These are phyloP conservation scores for Clonostachys chloroleuca DNA, from an alignment of 2,329 filamentous ascomycete genomes.

Conservation along the genomic window DNA sequence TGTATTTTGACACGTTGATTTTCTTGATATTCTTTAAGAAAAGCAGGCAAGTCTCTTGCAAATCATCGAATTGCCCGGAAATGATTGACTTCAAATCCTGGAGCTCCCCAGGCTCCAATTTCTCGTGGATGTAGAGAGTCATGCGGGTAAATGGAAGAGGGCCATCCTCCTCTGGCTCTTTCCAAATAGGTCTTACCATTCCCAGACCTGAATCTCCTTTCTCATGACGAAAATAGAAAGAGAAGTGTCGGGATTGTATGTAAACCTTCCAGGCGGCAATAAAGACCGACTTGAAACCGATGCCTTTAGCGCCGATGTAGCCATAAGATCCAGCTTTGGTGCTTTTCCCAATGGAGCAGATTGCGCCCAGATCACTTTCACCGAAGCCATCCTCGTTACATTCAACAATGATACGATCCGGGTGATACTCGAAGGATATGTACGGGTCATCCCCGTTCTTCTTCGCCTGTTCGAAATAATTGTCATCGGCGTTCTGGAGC, in stretches of 20 bases:
- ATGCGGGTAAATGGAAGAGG: slow-evolving; percentile 21
- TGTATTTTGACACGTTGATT: slow-evolving; percentile 23
- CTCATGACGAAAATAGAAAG: slow-evolving; percentile 35
- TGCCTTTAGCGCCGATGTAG: slow-evolving; percentile 40
- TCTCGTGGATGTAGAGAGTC: slow-evolving; percentile 26
- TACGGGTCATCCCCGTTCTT: slow-evolving; percentile 35
- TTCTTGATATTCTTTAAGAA: slow-evolving; percentile 33
- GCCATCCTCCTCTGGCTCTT: slow-evolving; percentile 11
- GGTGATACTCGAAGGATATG: slow-evolving; percentile 23
- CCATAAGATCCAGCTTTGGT: slow-evolving; percentile 29
- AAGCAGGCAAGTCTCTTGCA: slow-evolving; percentile 31
- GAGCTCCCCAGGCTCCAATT: slow-evolving; percentile 7
- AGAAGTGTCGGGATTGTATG: slow-evolving; percentile 37
- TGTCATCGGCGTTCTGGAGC: slow-evolving; percentile 27
- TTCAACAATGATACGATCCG: slow-evolving; percentile 31
- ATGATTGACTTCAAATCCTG: slow-evolving; percentile 15
- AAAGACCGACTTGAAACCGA: slow-evolving; percentile 44
- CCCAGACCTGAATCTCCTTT: slow-evolving; percentile 38
- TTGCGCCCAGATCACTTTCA: slow-evolving; percentile 28
- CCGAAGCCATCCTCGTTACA: slow-evolving; percentile 43
- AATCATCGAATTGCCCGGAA: slow-evolving; percentile 23
- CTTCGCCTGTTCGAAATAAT: slow-evolving; percentile 35
- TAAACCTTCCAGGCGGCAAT: slow-evolving; percentile 36
- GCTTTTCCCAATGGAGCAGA: slow-evolving; percentile 36
- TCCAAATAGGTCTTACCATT: slow-evolving; percentile 43